Evolutionary conservation across 208 protist species (phyloP).

Genomic region (Acanthamoeba sp.): DNA sequence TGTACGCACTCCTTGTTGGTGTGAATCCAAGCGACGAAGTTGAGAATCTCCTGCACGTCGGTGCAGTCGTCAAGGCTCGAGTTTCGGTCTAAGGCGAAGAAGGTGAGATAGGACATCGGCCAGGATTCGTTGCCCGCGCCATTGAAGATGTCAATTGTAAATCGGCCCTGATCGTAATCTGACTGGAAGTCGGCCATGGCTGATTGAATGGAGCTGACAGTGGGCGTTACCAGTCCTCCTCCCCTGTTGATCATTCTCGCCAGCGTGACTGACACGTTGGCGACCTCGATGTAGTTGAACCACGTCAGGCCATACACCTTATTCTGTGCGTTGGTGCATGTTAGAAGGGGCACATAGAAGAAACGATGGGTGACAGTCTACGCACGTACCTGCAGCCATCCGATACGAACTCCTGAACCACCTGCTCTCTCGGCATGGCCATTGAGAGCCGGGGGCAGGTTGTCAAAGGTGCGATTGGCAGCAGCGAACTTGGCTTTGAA

Average conservation of each 20-base stretch:
- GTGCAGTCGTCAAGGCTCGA: neutral
- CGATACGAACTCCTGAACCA: neutral
- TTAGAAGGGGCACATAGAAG: neutral
- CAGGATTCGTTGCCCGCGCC: neutral
- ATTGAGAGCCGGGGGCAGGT: neutral
- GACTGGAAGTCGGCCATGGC: neutral
- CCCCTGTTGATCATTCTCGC: neutral
- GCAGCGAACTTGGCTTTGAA: neutral
- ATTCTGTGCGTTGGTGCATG: neutral
- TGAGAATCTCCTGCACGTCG: neutral
- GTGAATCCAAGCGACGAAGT: neutral
- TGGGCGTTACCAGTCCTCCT: neutral
- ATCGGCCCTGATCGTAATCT: neutral
- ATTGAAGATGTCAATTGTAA: neutral
- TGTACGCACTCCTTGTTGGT: neutral
- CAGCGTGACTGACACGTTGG: neutral
- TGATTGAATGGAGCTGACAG: neutral
- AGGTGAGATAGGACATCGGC: conserved; percentile 43
- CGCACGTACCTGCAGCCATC: neutral
- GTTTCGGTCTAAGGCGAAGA: neutral
- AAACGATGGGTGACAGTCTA: neutral
- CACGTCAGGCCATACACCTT: neutral
- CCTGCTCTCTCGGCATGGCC: neutral
- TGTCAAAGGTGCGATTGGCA: neutral
- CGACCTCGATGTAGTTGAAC: conserved; percentile 9